A percentile compares a stretch with the other conserved stretches of the same genome.
Evolutionary conservation across 768 basidiomycete genomes (phyloP).

Genomic region (Nidula microcarpa): DNA sequence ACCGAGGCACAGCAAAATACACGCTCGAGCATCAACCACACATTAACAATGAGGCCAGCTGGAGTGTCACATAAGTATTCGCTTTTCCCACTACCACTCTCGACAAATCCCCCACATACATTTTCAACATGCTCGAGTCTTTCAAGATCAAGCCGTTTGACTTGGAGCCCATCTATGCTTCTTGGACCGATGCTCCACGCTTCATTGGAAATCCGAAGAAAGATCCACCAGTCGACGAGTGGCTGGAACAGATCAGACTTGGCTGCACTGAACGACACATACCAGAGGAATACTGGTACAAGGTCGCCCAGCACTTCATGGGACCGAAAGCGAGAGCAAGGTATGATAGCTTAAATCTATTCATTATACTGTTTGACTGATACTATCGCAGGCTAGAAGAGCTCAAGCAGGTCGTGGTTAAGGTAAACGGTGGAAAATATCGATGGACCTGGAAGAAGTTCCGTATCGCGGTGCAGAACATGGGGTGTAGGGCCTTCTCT

Average conservation of each 20-base stretch:
- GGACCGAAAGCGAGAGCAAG: conserved; percentile 64
- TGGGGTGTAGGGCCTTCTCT: conserved; percentile 61
- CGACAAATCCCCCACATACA: conserved; percentile 1
- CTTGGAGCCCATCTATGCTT: conserved; percentile 61
- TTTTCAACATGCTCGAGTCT: conserved; percentile 54
- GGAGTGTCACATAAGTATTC: neutral
- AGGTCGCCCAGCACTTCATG: conserved; percentile 75
- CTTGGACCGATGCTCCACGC: conserved; percentile 64
- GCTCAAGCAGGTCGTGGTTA: conserved; percentile 68
- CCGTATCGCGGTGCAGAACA: conserved; percentile 72
- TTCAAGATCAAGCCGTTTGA: conserved; percentile 81
- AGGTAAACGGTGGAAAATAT: conserved; percentile 75
- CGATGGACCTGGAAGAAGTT: conserved; percentile 85
- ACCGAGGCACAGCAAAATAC: conserved; percentile 2
- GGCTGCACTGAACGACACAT: conserved; percentile 71
- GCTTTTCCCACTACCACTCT: neutral
- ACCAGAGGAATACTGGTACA: conserved; percentile 81
- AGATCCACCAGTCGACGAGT: conserved; percentile 66
- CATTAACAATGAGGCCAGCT: neutral
- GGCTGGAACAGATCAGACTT: conserved; percentile 67
- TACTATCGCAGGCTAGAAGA: conserved; percentile 46
- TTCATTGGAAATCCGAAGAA: conserved; percentile 70
- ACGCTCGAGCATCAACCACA: neutral
- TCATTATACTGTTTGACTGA: neutral
- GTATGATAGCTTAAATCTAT: conserved; percentile 4